Evolutionary conservation across 345 rosid genomes (phyloP).

Genomic region (Gossypium bickii): DNA sequence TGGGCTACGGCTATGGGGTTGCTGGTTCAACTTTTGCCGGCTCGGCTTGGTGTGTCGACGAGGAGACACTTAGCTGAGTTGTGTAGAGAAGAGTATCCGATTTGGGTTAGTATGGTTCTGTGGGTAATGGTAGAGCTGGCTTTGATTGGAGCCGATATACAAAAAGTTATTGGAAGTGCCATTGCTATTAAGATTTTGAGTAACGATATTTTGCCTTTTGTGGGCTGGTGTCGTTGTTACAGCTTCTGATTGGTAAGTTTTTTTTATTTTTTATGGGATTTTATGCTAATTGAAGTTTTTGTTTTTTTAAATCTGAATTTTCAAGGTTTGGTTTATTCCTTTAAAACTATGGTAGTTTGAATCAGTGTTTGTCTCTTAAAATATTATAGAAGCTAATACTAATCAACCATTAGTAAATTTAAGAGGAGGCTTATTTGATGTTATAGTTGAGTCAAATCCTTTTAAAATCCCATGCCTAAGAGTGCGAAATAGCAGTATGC

Average conservation of each 20-base stretch:
- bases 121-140: slow-evolving; percentile 97
- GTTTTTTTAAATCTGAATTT: background rate
- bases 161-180: slow-evolving; percentile 94
- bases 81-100: slow-evolving; percentile 85
- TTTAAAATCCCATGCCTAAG: too few relatives aligned
- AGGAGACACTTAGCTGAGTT: slow-evolving; percentile 91
- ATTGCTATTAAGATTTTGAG: slow-evolving; percentile 80
- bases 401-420: background rate
- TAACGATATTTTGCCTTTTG: slow-evolving; percentile 68
- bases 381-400: background rate
- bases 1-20: slow-evolving; percentile 98
- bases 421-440: too few relatives aligned
- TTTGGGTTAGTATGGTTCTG: slow-evolving; percentile 67
- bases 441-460: too few relatives aligned
- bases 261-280: background rate
- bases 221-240: slow-evolving; percentile 91
- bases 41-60: slow-evolving; percentile 88
- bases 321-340: background rate
- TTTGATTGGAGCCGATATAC: slow-evolving; percentile 87
- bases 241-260: slow-evolving; percentile 76
- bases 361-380: background rate
- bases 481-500: too few relatives aligned
- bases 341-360: background rate
- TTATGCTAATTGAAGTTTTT: background rate
- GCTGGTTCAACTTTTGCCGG: slow-evolving; percentile 78